Percentiles rank a stretch among this genome's conserved stretches.
Evolutionary conservation across 2,329 filamentous ascomycete genomes (phyloP).

Genomic region (Neophaeococcomyces aloes): DNA sequence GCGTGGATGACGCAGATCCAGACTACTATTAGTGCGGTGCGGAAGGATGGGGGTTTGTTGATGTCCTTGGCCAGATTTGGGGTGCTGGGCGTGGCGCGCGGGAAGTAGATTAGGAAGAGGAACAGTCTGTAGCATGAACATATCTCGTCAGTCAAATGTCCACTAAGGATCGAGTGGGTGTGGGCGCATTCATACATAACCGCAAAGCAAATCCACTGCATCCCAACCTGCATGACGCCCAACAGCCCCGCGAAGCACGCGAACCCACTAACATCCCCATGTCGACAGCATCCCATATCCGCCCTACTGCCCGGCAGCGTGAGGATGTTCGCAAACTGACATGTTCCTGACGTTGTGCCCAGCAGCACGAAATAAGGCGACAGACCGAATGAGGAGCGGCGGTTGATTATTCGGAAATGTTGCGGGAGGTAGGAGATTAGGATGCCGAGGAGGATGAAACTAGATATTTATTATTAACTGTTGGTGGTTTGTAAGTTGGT

Average conservation of each 20-base stretch:
- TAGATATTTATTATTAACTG: slow-evolving; percentile 20
- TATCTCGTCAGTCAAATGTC: not conserved
- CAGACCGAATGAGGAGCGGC: slow-evolving; percentile 82
- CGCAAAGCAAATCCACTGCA: slow-evolving; percentile 85
- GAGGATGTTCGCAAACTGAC: slow-evolving; percentile 84
- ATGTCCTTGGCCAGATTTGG: slow-evolving; percentile 29
- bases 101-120: slow-evolving; percentile 92
- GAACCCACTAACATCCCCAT: slow-evolving; percentile 64
- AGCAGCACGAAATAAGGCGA: slow-evolving; percentile 91
- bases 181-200: slow-evolving; percentile 57
- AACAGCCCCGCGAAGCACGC: slow-evolving; percentile 78
- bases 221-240: slow-evolving; percentile 80
- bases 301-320: slow-evolving; percentile 70
- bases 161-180: not conserved
- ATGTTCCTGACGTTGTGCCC: slow-evolving; percentile 81
- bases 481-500: too few relatives aligned
- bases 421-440: slow-evolving; percentile 90
- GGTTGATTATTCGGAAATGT: slow-evolving; percentile 78
- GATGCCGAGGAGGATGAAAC: slow-evolving; percentile 74
- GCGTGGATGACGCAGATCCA: slow-evolving; percentile 64
- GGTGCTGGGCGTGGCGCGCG: slow-evolving; percentile 46
- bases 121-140: slow-evolving; percentile 53
- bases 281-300: slow-evolving; percentile 80
- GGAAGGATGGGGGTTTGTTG: slow-evolving; percentile 49
- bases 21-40: slow-evolving; percentile 67